A percentile compares a stretch with the other conserved stretches of the same genome.
Evolutionary conservation across 495 filamentous ascomycete genomes (phyloP).

Genomic region (Acidiella bohemica): DNA sequence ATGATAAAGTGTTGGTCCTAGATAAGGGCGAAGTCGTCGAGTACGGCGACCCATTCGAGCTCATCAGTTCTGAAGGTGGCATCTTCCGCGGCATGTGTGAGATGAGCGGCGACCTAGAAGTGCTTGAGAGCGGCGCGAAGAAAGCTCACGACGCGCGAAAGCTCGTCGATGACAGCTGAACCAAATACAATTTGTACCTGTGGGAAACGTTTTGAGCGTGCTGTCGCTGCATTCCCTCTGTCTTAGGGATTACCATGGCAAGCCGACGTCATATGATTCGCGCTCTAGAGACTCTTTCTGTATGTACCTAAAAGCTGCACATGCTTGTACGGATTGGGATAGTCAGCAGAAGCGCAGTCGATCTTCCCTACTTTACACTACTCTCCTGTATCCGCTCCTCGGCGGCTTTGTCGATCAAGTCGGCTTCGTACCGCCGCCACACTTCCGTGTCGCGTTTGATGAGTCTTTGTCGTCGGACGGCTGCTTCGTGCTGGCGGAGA

Average conservation of each 20-base stretch:
- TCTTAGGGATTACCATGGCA: no score
- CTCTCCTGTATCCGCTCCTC: not conserved
- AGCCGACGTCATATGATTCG: no score
- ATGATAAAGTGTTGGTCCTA: slow-evolving; percentile 94
- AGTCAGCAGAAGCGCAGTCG: not conserved
- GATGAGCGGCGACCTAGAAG: slow-evolving; percentile 76
- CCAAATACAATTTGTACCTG: not conserved
- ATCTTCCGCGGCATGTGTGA: slow-evolving; percentile 88
- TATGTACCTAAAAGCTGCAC: no score
- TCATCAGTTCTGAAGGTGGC: slow-evolving; percentile 54
- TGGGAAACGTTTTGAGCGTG: not conserved
- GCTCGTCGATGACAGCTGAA: slow-evolving; percentile 35
- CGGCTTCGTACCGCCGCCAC: slow-evolving; percentile 37
- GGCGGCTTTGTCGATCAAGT: slow-evolving; percentile 7
- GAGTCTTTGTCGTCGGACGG: slow-evolving; percentile 49
- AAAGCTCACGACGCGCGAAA: slow-evolving; percentile 47
- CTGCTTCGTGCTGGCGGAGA: slow-evolving; percentile 52
- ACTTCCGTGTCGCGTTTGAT: slow-evolving; percentile 46
- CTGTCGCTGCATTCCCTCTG: no score
- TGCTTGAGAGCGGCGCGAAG: slow-evolving; percentile 59
- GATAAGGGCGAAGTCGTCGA: slow-evolving; percentile 83
- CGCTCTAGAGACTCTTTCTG: no score
- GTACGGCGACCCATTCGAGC: slow-evolving; percentile 71
- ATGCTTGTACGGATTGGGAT: slow-evolving; percentile 1
- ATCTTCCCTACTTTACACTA: not conserved